Evolutionary conservation across 495 filamentous ascomycete genomes (phyloP).

Genomic region (Neurospora sp.): DNA sequence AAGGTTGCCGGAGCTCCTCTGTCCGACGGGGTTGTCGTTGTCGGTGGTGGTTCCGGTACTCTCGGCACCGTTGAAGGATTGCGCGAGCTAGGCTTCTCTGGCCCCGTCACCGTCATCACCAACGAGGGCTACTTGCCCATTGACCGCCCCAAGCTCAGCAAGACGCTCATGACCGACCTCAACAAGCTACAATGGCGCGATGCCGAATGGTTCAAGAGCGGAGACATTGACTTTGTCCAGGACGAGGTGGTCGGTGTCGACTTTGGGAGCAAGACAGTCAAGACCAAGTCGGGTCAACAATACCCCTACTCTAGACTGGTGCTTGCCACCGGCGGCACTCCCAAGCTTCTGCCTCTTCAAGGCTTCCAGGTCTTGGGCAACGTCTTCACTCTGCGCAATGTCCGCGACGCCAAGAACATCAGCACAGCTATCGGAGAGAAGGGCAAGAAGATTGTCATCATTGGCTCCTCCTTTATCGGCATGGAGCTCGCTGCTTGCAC

Average conservation of each 20-base stretch:
- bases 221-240: conserved; percentile 59
- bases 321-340: conserved; percentile 75
- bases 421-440: conserved; percentile 59
- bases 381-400: conserved; percentile 69
- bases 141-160: conserved; percentile 92
- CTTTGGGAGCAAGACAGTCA: conserved; percentile 60
- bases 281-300: conserved; percentile 59
- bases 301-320: conserved; percentile 79
- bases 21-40: conserved; percentile 66
- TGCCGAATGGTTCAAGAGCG: conserved; percentile 64
- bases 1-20: conserved; percentile 36
- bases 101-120: conserved; percentile 74
- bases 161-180: conserved; percentile 78
- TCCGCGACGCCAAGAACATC: conserved; percentile 69
- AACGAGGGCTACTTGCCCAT: conserved; percentile 76
- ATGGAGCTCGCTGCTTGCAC: conserved; percentile 88
- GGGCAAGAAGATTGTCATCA: conserved; percentile 82
- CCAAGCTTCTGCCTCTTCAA: conserved; percentile 65
- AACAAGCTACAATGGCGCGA: conserved; percentile 67
- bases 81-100: conserved; percentile 70
- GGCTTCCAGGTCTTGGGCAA: conserved; percentile 83
- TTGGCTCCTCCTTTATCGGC: conserved; percentile 88
- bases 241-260: conserved; percentile 71
- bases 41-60: conserved; percentile 83
- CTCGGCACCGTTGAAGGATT: conserved; percentile 72